phyloP scores from a whole-genome alignment of 176 grass and related monocot genomes.

The Bolboschoenus planiculmis region DNA sequence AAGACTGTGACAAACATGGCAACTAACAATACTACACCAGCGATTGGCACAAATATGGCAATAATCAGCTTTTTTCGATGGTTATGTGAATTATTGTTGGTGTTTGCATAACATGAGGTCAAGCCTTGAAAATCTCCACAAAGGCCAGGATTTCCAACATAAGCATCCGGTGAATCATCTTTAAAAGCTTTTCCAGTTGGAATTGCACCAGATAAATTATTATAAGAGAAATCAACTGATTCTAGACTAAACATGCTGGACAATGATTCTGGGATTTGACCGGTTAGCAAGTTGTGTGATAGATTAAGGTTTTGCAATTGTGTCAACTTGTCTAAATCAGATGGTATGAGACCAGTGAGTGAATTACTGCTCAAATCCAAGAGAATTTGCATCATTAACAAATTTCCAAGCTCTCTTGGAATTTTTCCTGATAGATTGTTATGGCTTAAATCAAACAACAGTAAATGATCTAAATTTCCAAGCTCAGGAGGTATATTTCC shows the following conservation, averaged over 20 bases:
- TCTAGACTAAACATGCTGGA: slow-evolving; percentile 63
- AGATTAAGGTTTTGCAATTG: slow-evolving; percentile 60
- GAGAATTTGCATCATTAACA: slow-evolving; percentile 46
- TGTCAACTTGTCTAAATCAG: slow-evolving; percentile 44
- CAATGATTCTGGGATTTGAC: slow-evolving; percentile 48
- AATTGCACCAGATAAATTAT: slow-evolving; percentile 54
- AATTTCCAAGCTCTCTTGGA: slow-evolving; percentile 61
- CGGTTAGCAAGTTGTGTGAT: slow-evolving; percentile 59
- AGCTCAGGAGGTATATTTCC: slow-evolving; percentile 41
- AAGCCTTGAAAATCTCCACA: slow-evolving; percentile 52
- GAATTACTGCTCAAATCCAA: slow-evolving; percentile 93
- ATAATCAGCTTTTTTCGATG: slow-evolving; percentile 34
- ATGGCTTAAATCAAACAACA: slow-evolving; percentile 55
- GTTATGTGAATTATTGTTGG: slow-evolving; percentile 12
- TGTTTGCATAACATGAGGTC: slow-evolving; percentile 19
- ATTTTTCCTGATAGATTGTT: slow-evolving; percentile 58
- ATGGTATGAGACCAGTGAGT: slow-evolving; percentile 46
- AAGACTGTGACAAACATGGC: not conserved
- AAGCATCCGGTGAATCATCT: slow-evolving; percentile 36
- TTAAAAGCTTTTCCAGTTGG: slow-evolving; percentile 48
- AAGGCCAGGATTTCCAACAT: slow-evolving; percentile 49
- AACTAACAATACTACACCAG: slow-evolving; percentile 19
- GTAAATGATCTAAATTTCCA: slow-evolving; percentile 29
- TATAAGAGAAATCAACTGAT: slow-evolving; percentile 82
- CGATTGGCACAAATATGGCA: slow-evolving; percentile 27